Evolutionary conservation across 805 yeast genomes (phyloP).

Genomic region (Candida multigemmis): DNA sequence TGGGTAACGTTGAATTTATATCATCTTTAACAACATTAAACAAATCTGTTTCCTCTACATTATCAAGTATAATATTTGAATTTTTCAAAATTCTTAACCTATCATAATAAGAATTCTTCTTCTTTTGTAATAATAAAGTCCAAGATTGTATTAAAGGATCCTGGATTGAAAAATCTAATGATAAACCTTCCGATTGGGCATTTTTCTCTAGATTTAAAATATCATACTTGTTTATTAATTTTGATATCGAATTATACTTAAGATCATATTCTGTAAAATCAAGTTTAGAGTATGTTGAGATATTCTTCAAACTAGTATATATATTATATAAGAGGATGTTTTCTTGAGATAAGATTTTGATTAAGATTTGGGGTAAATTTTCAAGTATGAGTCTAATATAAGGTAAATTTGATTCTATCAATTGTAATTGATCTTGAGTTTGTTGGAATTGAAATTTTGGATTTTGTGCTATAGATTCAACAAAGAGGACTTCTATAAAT

Average conservation of each 20-base stretch:
- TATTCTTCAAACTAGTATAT: constrained; percentile 24
- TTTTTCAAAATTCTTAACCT: constrained; percentile 30
- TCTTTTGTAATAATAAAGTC: constrained; percentile 37
- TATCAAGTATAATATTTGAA: constrained; percentile 12
- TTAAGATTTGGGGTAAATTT: constrained; percentile 24
- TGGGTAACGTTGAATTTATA: constrained; percentile 11
- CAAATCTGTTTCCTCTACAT: constrained; percentile 17
- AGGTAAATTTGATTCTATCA: constrained; percentile 23
- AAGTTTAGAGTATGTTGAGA: constrained; percentile 25
- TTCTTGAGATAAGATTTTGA: constrained; percentile 26
- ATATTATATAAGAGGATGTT: constrained; percentile 28
- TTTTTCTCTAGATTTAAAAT: constrained; percentile 16
- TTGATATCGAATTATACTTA: constrained; percentile 16
- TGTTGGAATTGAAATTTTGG: too few relatives aligned
- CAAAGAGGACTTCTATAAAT: constrained; percentile 55
- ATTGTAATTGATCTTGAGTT: too few relatives aligned
- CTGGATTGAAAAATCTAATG: too few relatives aligned
- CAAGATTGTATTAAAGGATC: constrained; percentile 33
- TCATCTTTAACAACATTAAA: constrained; percentile 13
- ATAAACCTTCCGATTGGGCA: constrained; percentile 7
- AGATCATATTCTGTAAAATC: constrained; percentile 15
- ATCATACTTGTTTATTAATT: constrained; percentile 29
- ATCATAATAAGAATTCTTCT: constrained; percentile 45
- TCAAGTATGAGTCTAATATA: constrained; percentile 23
- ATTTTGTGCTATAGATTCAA: constrained; percentile 27